phyloP scores from a whole-genome alignment of 805 yeast species.

The Saccharomycopsis sp. region DNA sequence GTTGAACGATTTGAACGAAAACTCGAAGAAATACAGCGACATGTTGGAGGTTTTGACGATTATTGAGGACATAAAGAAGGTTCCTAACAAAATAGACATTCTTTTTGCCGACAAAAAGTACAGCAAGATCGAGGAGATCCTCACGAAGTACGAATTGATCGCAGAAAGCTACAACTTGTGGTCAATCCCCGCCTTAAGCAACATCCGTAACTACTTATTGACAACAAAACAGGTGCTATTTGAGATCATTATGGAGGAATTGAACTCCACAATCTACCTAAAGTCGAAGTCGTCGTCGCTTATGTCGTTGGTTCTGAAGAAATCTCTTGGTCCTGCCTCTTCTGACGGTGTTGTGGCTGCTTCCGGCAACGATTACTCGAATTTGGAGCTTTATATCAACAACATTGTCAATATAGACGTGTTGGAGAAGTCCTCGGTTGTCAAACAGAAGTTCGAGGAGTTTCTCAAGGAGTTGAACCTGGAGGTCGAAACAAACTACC shows the following conservation, averaged over 20 bases:
- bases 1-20: constrained; percentile 57
- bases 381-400: constrained; percentile 48
- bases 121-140: constrained; percentile 52
- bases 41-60: constrained; percentile 65
- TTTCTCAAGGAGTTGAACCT: constrained; percentile 30
- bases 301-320: constrained; percentile 12
- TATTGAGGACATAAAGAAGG: constrained; percentile 51
- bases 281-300: constrained; percentile 22
- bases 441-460: constrained; percentile 31
- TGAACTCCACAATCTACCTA: constrained; percentile 61
- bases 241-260: constrained; percentile 70
- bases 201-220: constrained; percentile 46
- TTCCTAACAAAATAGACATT: constrained; percentile 60
- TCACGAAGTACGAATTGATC: constrained; percentile 37
- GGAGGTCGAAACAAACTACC: constrained; percentile 28
- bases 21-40: constrained; percentile 55
- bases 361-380: constrained; percentile 29
- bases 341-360: constrained; percentile 17
- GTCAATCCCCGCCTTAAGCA: constrained; percentile 47
- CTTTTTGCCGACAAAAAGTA: constrained; percentile 66
- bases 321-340: constrained; percentile 17
- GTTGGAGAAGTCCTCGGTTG: constrained; percentile 39
- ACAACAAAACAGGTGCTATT: constrained; percentile 55
- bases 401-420: constrained; percentile 55
- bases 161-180: constrained; percentile 51